phyloP scores from a whole-genome alignment of 2,329 filamentous ascomycete species.

The Stagonosporopsis cucurbitacearum region DNA sequence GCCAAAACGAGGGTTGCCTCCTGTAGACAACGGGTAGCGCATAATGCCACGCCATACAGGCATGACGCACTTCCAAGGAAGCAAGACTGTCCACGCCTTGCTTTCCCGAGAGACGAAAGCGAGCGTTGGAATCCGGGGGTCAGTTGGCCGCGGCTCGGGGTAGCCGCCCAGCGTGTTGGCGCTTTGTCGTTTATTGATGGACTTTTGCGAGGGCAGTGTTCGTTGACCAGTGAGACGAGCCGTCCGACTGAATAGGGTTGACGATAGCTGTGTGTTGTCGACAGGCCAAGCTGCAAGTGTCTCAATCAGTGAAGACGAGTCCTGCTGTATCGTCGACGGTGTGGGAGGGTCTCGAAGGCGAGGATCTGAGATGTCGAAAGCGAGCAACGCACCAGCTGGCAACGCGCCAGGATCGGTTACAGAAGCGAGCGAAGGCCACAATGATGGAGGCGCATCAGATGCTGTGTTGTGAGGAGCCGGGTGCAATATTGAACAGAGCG shows the following conservation, averaged over 20 bases:
- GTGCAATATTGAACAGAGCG: constrained; percentile 72
- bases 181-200: constrained; percentile 78
- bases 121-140: constrained; percentile 80
- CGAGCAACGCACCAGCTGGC: constrained; percentile 72
- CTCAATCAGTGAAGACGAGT: constrained; percentile 54
- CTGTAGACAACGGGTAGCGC: constrained; percentile 79
- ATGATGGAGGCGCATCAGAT: constrained; percentile 43
- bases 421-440: constrained; percentile 40
- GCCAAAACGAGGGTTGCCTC: constrained; percentile 81
- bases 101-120: constrained; percentile 67
- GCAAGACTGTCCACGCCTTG: constrained; percentile 76
- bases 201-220: constrained; percentile 75
- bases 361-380: constrained; percentile 79
- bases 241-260: constrained; percentile 71
- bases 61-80: constrained; percentile 89
- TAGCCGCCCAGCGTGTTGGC: constrained; percentile 67
- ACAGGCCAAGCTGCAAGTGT: constrained; percentile 71
- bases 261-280: constrained; percentile 59
- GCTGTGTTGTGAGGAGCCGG: constrained; percentile 43
- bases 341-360: constrained; percentile 78
- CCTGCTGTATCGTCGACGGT: constrained; percentile 47
- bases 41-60: constrained; percentile 87
- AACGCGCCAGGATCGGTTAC: constrained; percentile 64
- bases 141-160: constrained; percentile 63
- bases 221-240: constrained; percentile 69